These are phyloP conservation scores for Geotrichum klebahnii DNA, from an alignment of 1,139 yeast genomes.

Conservation along the genomic window DNA sequence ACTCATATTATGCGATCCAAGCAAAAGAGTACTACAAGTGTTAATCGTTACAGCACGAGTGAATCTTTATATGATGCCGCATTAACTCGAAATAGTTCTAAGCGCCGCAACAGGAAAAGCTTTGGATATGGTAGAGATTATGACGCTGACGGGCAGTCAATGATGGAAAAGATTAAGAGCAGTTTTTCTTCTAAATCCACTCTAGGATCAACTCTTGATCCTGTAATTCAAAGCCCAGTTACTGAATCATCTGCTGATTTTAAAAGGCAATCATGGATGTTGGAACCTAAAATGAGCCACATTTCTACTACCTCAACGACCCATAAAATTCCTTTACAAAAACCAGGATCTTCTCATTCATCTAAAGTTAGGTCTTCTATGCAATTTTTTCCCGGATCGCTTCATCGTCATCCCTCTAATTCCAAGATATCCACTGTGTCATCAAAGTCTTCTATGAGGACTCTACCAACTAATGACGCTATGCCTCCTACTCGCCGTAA, in stretches of 20 bases:
- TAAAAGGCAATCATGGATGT: not conserved
- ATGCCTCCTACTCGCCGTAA: not conserved
- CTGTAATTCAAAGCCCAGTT: not conserved
- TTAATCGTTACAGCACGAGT: not conserved
- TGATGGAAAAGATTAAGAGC: constrained; percentile 4
- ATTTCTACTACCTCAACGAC: not conserved
- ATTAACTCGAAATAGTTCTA: not conserved
- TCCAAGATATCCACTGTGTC: not conserved
- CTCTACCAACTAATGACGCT: not conserved
- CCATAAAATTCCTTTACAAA: not conserved
- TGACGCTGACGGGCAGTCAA: not conserved
- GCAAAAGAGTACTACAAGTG: constrained; percentile 10
- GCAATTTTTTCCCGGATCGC: not conserved
- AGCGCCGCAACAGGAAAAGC: constrained; percentile 4
- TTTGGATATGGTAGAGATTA: constrained; percentile 5
- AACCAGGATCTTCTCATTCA: not conserved
- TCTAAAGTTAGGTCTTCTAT: not conserved
- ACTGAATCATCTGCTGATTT: not conserved
- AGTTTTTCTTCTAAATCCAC: not conserved
- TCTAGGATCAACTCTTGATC: not conserved
- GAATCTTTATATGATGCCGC: not conserved
- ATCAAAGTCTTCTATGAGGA: not conserved
- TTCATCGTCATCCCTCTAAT: not conserved
- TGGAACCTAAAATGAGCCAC: not conserved
- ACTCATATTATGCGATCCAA: not conserved